phyloP scores from a whole-genome alignment of 2,329 filamentous ascomycete species.

The Rachicladosporium sp. region DNA sequence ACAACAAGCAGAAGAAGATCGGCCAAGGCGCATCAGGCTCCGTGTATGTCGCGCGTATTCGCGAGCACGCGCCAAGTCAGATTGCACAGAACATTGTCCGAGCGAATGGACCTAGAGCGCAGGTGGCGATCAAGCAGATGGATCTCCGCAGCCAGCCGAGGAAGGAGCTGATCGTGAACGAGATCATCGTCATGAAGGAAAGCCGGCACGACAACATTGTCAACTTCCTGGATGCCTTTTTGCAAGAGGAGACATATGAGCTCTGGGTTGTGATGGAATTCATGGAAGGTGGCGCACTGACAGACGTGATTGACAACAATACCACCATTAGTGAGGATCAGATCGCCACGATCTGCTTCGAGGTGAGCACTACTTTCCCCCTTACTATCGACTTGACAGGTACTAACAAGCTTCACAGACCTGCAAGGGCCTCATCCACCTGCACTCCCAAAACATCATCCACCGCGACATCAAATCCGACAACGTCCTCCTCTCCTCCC shows the following conservation, averaged over 20 bases:
- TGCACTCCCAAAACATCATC: conserved; percentile 93
- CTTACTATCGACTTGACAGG: background rate
- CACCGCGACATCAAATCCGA: conserved; percentile 99
- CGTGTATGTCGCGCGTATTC: conserved; percentile 93
- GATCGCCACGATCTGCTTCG: conserved; percentile 90
- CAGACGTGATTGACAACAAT: conserved; percentile 98
- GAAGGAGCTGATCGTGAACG: conserved; percentile 97
- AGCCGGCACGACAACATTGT: conserved; percentile 97
- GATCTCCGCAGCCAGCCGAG: conserved; percentile 92
- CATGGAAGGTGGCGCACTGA: conserved; percentile 96
- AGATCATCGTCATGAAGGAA: conserved; percentile 99
- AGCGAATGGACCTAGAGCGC: conserved; percentile 66
- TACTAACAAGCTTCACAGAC: conserved; percentile 47
- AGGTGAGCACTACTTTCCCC: conserved; percentile 49
- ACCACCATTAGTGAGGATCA: conserved; percentile 87
- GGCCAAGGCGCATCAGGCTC: conserved; percentile 96
- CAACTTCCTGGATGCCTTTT: conserved; percentile 93
- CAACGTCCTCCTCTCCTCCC: conserved; percentile 87
- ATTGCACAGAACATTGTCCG: conserved; percentile 68
- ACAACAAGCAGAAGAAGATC: conserved; percentile 99
- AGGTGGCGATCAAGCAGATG: conserved; percentile 99
- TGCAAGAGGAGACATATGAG: conserved; percentile 86
- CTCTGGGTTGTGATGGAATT: conserved; percentile 99
- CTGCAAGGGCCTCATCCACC: conserved; percentile 84
- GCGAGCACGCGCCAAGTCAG: conserved; percentile 70